These are phyloP conservation scores for Medicago lupulina DNA, from an alignment of 306 rosid genomes.

Conservation along the genomic window DNA sequence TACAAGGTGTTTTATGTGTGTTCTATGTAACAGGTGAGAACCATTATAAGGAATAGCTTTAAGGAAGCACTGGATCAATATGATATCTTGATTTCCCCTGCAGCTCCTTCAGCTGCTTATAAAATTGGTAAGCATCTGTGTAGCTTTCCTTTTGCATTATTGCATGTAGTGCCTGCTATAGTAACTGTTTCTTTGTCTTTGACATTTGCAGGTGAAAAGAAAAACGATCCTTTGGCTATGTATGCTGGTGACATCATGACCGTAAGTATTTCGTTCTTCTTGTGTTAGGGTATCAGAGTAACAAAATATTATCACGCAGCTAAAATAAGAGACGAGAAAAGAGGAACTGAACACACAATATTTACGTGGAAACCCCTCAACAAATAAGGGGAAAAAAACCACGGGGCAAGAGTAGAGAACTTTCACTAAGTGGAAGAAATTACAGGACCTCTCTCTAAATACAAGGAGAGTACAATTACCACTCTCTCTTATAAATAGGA, in stretches of 20 bases:
- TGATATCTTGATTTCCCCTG: constrained; percentile 94
- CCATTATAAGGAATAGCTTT: constrained; percentile 85
- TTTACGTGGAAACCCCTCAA: no score
- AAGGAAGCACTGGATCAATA: constrained; percentile 77
- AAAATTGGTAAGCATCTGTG: constrained; percentile 68
- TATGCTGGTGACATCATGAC: constrained; percentile 98
- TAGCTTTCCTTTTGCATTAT: constrained; percentile 27
- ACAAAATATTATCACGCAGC: no score
- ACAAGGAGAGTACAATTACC: no score
- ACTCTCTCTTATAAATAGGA: no score
- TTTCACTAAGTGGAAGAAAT: no score
- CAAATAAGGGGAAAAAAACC: no score
- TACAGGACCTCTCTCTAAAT: no score
- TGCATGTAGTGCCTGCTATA: not conserved
- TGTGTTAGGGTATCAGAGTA: no score
- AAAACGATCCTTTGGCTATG: constrained; percentile 92
- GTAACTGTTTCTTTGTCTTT: constrained; percentile 42
- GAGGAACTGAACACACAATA: no score
- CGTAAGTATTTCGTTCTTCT: constrained; percentile 60
- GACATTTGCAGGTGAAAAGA: constrained; percentile 80
- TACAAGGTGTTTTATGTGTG: constrained; percentile 38
- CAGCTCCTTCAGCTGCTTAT: constrained; percentile 97
- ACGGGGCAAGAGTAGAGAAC: no score
- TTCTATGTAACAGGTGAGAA: constrained; percentile 79
- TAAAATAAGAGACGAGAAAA: no score